Conservation (phyloP, 2,329 filamentous ascomycete species). For the Nothopassalora personata region DNA sequence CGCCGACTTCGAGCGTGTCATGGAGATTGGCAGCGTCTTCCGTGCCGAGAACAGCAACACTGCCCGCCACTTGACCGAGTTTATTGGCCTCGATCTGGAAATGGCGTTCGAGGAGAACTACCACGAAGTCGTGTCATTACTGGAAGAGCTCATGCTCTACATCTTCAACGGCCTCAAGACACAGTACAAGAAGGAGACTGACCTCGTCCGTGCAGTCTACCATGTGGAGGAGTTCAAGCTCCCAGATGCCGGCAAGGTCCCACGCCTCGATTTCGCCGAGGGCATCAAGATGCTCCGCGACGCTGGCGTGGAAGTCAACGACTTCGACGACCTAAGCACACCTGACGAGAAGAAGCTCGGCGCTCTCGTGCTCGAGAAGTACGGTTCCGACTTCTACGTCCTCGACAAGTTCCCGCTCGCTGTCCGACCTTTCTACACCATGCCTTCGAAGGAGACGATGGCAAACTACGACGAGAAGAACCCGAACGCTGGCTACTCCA, state of each 20-base stretch:
- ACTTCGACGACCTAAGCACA: constrained; percentile 74
- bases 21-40: constrained; percentile 75
- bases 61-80: constrained; percentile 79
- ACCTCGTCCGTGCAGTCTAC: constrained; percentile 66
- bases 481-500: constrained; percentile 51
- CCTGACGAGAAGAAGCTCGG: constrained; percentile 87
- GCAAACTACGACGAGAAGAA: constrained; percentile 38
- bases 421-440: constrained; percentile 88
- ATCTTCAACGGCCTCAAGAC: constrained; percentile 72
- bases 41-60: constrained; percentile 84
- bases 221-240: constrained; percentile 73
- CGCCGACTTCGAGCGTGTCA: constrained; percentile 70
- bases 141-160: constrained; percentile 69
- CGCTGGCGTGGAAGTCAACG: constrained; percentile 68
- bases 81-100: constrained; percentile 82
- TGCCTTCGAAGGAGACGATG: constrained; percentile 64
- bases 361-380: constrained; percentile 78
- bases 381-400: constrained; percentile 91
- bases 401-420: constrained; percentile 92
- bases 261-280: constrained; percentile 72
- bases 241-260: constrained; percentile 66
- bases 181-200: constrained; percentile 65
- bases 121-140: constrained; percentile 64
- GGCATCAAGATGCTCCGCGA: constrained; percentile 71
- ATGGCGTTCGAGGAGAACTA: constrained; percentile 82